phyloP scores from a whole-genome alignment of 768 basidiomycete genomes.

The Podaxis sp. region DNA sequence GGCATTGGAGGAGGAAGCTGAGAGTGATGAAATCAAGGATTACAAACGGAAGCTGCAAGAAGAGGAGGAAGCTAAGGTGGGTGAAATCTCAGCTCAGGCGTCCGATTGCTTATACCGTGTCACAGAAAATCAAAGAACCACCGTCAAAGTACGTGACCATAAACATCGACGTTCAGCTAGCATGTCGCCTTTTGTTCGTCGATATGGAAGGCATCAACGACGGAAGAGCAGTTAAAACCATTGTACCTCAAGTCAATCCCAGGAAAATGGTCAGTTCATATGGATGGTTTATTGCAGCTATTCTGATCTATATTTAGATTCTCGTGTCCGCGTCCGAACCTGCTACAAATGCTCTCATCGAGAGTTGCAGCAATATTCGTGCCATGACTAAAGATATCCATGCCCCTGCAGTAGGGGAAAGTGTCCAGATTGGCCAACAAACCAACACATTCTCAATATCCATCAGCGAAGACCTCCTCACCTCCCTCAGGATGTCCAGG shows the following conservation, averaged over 20 bases:
- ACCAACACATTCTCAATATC: conserved; percentile 93
- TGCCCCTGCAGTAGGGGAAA: conserved; percentile 72
- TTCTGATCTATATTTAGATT: conserved; percentile 48
- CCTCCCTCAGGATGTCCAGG: conserved; percentile 77
- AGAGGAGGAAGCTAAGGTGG: conserved; percentile 63
- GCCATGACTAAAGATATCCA: conserved; percentile 93
- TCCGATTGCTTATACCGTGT: conserved; percentile 11
- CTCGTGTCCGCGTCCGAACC: conserved; percentile 73
- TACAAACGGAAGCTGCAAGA: conserved; percentile 70
- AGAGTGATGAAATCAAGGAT: conserved; percentile 76
- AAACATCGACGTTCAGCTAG: conserved; percentile 70
- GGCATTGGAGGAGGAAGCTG: conserved; percentile 85
- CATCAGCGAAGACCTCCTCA: conserved; percentile 84
- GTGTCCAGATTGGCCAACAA: conserved; percentile 89
- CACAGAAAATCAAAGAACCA: conserved; percentile 73
- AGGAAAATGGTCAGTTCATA: conserved; percentile 74
- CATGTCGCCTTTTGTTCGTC: conserved; percentile 84
- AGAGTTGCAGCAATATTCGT: conserved; percentile 77
- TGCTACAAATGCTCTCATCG: conserved; percentile 69
- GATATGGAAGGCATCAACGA: conserved; percentile 98
- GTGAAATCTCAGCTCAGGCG: neutral
- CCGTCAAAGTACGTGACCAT: conserved; percentile 89
- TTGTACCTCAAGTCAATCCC: conserved; percentile 94
- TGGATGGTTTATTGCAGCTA: neutral
- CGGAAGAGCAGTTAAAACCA: conserved; percentile 93